Base-by-base conservation (phyloP, 495 filamentous ascomycete genomes). In the Xylaria cubensis region DNA sequence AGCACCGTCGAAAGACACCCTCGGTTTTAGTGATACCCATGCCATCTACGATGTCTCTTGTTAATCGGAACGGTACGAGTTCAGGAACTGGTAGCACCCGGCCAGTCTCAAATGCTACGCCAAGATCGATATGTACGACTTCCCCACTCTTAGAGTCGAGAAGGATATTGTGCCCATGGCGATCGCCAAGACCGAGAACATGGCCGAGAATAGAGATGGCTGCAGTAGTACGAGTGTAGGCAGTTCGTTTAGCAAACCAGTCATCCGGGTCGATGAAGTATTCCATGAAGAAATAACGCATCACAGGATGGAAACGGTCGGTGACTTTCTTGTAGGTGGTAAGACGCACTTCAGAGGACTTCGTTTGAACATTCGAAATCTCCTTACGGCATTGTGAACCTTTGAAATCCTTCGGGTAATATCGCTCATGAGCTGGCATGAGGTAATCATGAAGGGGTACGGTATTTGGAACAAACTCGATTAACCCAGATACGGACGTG, bases 241-340 rank as follows among this genome's bases (percentile, higher is more conserved):
- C 92, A 6, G 97, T 88, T 36, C 96, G 88, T 71, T 89, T 91
- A 62, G 86, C 87, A 75, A 97, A 98, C 96, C 96, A 99, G 74
- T 97, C 94, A 77, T 98, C 95, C 5, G 96, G 96, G 74, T 97
- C 95, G 21, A 91, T 87, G 79, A 97, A 99, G 56, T 91, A 90
- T 78, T 99, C 95, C 86, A 97, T 93, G 81, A 98, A 97, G 85
- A 98, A 99, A 79, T 94, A 97, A 44, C 91, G 90, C 90, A 98
- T 91, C n/a, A 98, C 95, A 0, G 97, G 97, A 55, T 93, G 91
- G 81, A 97, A 98, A 44, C 88, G 86, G 2, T 94, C 90, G 9
- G 88, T 91, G 48, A 95, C 90, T 69, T 88, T 88, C 24, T 90
- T 89, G 79, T 89, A 99, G 15, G 86, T 88, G 67, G 88, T 81